Evolutionary conservation across 78 protist species (phyloP), one percentile per base, ranked within the genome.

Genomic region (Cavenderia fasciculata): DNA sequence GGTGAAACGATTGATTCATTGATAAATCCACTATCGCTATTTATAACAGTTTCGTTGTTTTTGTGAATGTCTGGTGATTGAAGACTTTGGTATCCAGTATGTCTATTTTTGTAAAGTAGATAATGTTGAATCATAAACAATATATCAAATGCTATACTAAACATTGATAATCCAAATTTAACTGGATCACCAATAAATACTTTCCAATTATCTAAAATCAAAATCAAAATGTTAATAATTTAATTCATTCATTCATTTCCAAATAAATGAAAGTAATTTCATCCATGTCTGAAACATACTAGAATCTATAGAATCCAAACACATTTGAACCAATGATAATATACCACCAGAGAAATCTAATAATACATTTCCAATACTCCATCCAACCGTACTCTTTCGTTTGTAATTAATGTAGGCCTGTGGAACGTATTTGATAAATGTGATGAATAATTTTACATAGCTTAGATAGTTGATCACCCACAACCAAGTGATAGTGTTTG

Each of bases 61-160:
- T n/a, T n/a, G n/a, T n/a, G n/a, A n/a, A n/a, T n/a, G n/a, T n/a
- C n/a, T n/a, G n/a, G n/a, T n/a, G n/a, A n/a, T 27, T 59, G 61
- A 41, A 70, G 12, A 49, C 19, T 74, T 61, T 57, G 27, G 72
- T 74, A 74, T 23, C 85, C 87, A 19, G 8, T 44, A 49, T 63
- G 72, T 51, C 38, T 1, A 27, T 86, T 41, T 29, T 59, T 21
- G 86, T 96, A 97, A 41, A 94, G 25, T 7, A 40, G 25, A 79
- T 95, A 97, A 73, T 97, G 98, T 82, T 97, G 99, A 36, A 94
- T 25, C 68, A 97, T 94, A 44, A 97, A 97, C 57, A 97, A 21
- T 44, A 89, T 27, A 61, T 95, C 97, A 43, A 96, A 97, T 23
- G 82, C 68, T 47, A 97, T 92, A 47, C 94, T 70, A 41, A 86